A percentile compares a stretch with the other conserved stretches of the same genome.
Conservation (phyloP, 495 filamentous ascomycete species). For the Hypoxylon rickii region DNA sequence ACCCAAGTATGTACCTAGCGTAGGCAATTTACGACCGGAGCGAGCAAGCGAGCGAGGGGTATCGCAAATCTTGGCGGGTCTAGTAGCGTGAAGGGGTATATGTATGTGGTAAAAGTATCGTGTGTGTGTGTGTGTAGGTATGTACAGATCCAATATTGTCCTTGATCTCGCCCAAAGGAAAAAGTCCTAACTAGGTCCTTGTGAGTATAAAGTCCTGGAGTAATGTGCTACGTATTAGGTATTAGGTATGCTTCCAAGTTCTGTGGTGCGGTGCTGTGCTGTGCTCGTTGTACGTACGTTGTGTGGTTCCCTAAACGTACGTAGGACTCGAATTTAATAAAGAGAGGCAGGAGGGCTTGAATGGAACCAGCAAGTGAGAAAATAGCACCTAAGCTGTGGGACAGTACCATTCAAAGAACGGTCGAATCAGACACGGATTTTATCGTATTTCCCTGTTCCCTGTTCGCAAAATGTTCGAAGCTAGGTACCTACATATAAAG, state of each 20-base stretch:
- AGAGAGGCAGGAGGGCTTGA: conserved; percentile 24
- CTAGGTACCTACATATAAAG: no score
- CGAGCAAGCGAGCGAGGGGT: no score
- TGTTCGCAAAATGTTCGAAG: no score
- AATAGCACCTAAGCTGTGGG: conserved; percentile 23
- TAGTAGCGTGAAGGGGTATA: background rate
- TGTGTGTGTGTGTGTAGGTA: background rate
- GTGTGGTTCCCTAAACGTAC: conserved; percentile 14
- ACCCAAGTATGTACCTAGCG: background rate
- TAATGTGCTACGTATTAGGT: conserved; percentile 2
- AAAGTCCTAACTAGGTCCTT: no score
- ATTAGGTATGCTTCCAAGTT: no score
- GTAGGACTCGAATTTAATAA: conserved; percentile 34
- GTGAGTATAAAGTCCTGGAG: conserved; percentile 11
- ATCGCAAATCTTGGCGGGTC: background rate
- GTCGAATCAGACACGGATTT: conserved; percentile 25
- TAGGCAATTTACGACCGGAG: no score
- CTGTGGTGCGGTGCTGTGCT: no score
- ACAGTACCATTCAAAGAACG: conserved; percentile 12
- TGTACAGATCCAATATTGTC: background rate
- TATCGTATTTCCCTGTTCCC: conserved; percentile 14
- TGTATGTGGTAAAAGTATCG: no score
- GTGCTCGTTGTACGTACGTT: background rate
- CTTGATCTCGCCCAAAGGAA: no score
- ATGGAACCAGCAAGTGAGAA: conserved; percentile 28